Base-by-base conservation (phyloP, 169 alveolate species). In the Cryptosporidium tyzzeri region DNA sequence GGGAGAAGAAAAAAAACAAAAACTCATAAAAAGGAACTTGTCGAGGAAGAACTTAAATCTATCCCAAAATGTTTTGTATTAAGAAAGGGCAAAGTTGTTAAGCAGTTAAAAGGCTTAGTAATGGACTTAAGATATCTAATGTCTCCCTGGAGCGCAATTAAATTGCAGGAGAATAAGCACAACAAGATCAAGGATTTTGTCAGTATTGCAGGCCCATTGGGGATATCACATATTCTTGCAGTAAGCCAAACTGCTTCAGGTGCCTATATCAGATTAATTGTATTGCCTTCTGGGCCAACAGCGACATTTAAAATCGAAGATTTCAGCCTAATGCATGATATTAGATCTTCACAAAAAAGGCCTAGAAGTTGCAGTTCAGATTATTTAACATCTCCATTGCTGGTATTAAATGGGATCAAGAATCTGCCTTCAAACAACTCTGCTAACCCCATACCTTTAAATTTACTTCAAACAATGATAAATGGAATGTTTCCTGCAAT, bases 281-380 rank as follows among this genome's bases (percentile, higher is more conserved):
- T 70, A 29, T 84, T 92, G 29, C 94, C 94, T 55, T 48, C 73
- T 7, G 94, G 94, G 16, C 93, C 94, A 58, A 91, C 94, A 1
- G 73, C 75, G 16, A 80, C 89, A 2, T 80, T 80, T 71, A 70
- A 71, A 48, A 92, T 92, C 5, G 67, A 61, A 58, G 29, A 53
- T 26, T 92, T 85, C 53, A 33, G 93, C 53, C 45, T 91, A 18
- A 74, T 85, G 84, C 85, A 71, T 4, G 94, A 92, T 50, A 85
- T 92, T 31, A 92, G 92, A 21, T 44, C 70, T 45, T 58, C 85
- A 23, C 93, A 91, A 45, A 48, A 65, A 18, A 48, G 73, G 26
- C 92, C 93, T 21, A 84, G 93, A 35, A 33, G 74, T 45, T 85
- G 86, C 62, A 70, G 74, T 21, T 35, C 86, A 3, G 94, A 92